Evolutionary conservation across 129 eudicot genomes (phyloP), one percentile per base, ranked within the genome.

Genomic region (Flaveria linearis): DNA sequence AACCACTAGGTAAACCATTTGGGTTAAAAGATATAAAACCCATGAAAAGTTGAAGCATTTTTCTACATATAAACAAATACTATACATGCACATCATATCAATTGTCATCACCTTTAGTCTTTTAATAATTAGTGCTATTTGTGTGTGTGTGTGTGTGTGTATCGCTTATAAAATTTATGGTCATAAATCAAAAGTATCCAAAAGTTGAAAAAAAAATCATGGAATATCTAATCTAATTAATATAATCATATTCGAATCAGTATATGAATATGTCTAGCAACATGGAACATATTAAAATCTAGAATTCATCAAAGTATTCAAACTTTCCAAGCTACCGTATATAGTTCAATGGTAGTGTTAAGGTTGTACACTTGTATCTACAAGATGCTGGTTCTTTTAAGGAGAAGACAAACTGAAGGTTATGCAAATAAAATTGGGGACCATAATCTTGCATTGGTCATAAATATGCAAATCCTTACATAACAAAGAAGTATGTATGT

Each of bases 1-100:
- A 72, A 7, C 42, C 57, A 51, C 61, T 36, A 45, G 43, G 17
- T 76, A 64, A 75, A 57, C 64, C 61, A 78, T 47, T 57, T 63
- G 46, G 18, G 30, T 63, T 63, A 25, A 10, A 25, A 25, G 25
- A 25, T 60, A 25, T 60, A 5, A 4, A 60, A 20, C 17, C 17
- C 13, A 28, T 61, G 42, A 61, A 41, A 61, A 61, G 41, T 26
- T 26, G 42, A 25, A 26, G 68, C 42, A 0, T 26, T 58, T 61
- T 12, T 28, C 10, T 26, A 26, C 20, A 5, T 61, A 61, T 13
- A 26, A 26, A 61, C 42, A 26, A 61, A 28, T 58, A 3, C 0
- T 3, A 25, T 25, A 25, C 41, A 14, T 60, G 26, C 4, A 60
- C 5, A 61, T 25, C 16, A 60, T 3, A 60, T 60, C 66, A 25